Evolutionary conservation across 371 early-diverging fungal genomes (phyloP).

Genomic region (Mucor lusitanicus): DNA sequence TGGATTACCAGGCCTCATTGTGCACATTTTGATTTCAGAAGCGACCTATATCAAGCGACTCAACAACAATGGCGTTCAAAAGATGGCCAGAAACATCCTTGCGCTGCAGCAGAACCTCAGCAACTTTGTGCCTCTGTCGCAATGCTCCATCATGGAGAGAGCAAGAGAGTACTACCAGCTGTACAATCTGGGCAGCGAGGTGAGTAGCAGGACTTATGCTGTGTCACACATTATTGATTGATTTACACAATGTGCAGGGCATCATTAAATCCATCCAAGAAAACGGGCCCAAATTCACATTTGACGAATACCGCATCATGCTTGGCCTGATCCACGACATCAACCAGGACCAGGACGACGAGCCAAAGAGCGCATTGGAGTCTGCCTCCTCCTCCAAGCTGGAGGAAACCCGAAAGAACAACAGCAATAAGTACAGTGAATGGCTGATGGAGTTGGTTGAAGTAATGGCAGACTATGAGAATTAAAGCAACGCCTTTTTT

Average conservation of each 20-base stretch:
- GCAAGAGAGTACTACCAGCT: constrained; percentile 78
- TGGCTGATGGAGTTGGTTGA: constrained; percentile 50
- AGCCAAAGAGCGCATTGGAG: constrained; percentile 11
- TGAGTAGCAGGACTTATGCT: constrained; percentile 18
- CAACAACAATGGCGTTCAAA: constrained; percentile 73
- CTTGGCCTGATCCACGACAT: constrained; percentile 47
- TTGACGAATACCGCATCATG: constrained; percentile 53
- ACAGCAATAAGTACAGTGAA: constrained; percentile 38
- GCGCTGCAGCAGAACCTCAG: constrained; percentile 88
- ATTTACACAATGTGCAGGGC: constrained; percentile 15
- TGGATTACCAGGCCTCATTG: constrained; percentile 78
- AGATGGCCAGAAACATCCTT: constrained; percentile 81
- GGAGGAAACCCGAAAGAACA: constrained; percentile 12
- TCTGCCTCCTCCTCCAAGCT: neutral
- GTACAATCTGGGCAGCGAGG: constrained; percentile 61
- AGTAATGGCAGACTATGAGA: constrained; percentile 48
- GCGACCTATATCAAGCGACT: constrained; percentile 72
- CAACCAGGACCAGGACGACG: constrained; percentile 28
- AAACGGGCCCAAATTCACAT: constrained; percentile 45
- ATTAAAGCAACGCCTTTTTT: constrained; percentile 3
- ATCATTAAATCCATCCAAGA: constrained; percentile 45
- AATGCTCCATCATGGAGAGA: constrained; percentile 67
- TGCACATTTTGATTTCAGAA: constrained; percentile 70
- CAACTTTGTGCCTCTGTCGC: constrained; percentile 70
- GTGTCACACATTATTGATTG: neutral